A percentile compares a stretch with the other conserved stretches of the same genome.
Evolutionary conservation across 2,329 filamentous ascomycete species (phyloP).

Genomic region (Phialophora verrucosa): DNA sequence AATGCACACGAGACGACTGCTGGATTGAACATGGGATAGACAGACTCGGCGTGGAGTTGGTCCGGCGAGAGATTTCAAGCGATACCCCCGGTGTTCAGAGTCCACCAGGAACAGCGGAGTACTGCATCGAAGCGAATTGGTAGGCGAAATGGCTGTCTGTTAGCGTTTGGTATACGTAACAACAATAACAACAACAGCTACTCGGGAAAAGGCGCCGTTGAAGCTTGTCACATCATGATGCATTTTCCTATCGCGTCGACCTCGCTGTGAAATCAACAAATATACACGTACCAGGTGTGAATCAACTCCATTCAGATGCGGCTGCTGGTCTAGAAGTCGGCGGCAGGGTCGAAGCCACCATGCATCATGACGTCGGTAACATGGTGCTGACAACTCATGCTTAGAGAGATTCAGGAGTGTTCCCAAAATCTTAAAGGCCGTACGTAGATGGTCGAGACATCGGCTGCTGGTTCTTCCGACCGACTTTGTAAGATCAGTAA

Average conservation of each 20-base stretch:
- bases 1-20: not conserved
- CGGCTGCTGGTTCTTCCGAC: not conserved
- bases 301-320: not conserved
- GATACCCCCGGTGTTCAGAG: not conserved
- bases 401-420: not conserved
- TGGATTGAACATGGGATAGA: not conserved
- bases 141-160: not conserved
- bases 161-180: not conserved
- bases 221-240: not conserved
- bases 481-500: conserved; percentile 5
- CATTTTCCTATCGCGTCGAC: not conserved
- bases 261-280: not conserved
- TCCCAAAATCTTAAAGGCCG: not conserved
- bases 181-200: conserved; percentile 1
- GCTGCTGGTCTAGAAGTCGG: not conserved
- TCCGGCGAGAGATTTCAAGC: not conserved
- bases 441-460: not conserved
- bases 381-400: conserved; percentile 7
- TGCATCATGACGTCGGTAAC: conserved; percentile 8
- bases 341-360: not conserved
- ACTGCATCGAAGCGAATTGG: not conserved
- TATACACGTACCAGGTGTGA: not conserved
- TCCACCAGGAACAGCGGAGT: not conserved
- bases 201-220: not conserved
- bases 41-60: not conserved